A percentile compares a stretch with the other conserved stretches of the same genome.
phyloP scores from a whole-genome alignment of 225 moss, liverwort and hornwort genomes.

The Bryoerythrophyllum caledonicum region DNA sequence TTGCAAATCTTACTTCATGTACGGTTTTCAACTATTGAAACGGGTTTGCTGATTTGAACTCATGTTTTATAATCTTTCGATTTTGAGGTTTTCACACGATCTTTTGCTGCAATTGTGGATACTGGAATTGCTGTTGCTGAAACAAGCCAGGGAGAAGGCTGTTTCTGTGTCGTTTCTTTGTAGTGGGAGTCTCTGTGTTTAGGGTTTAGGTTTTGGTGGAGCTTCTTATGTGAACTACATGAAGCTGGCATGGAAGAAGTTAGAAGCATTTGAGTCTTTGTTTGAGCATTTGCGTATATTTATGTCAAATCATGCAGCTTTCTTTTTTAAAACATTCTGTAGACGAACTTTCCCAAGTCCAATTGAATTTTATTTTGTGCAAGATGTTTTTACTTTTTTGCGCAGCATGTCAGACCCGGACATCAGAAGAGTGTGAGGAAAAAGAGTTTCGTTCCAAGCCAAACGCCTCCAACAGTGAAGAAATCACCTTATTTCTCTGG shows the following conservation, averaged over 20 bases:
- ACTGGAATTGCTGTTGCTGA: background rate
- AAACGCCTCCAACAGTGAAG: conserved; percentile 21
- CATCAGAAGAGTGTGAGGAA: conserved; percentile 22
- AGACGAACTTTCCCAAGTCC: background rate
- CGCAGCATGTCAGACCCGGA: conserved; percentile 28
- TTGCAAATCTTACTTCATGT: background rate
- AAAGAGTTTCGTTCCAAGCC: background rate
- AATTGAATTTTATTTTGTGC: background rate
- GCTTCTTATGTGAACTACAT: background rate
- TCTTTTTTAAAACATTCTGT: background rate
- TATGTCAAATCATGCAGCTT: background rate
- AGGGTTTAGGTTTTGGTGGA: background rate
- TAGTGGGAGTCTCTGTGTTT: background rate
- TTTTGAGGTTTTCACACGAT: background rate
- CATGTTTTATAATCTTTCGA: too few relatives aligned
- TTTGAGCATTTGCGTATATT: too few relatives aligned
- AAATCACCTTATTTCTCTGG: conserved; percentile 43
- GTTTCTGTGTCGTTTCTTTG: background rate
- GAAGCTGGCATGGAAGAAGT: background rate
- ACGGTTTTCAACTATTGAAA: background rate
- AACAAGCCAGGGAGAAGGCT: background rate
- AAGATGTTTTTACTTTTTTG: background rate
- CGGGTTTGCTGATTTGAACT: too few relatives aligned
- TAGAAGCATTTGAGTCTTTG: background rate
- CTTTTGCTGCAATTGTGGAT: background rate